Evolutionary conservation across 441 rosid genomes (phyloP).

Genomic region (Gossypium trilobum): DNA sequence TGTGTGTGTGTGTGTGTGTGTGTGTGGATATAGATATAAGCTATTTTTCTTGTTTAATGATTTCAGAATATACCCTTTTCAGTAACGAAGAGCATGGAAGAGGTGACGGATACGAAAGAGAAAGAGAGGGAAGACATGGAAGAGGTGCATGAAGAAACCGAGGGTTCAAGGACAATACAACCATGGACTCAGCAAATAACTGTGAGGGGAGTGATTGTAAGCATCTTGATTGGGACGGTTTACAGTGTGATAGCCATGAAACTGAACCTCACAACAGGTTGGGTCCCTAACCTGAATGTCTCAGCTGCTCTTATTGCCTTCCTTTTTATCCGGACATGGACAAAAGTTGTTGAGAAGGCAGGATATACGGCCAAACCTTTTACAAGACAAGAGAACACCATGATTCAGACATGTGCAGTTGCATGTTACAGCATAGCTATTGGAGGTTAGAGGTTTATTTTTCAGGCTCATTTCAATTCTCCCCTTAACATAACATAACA

Average conservation of each 20-base stretch:
- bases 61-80: not conserved
- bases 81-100: slow-evolving; percentile 21
- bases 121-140: slow-evolving; percentile 12
- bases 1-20: not conserved
- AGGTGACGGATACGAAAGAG: slow-evolving; percentile 19
- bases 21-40: too few species aligned
- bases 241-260: slow-evolving; percentile 43
- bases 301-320: slow-evolving; percentile 41
- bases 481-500: not conserved
- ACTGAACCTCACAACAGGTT: slow-evolving; percentile 36
- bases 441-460: slow-evolving; percentile 36
- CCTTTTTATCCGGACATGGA: slow-evolving; percentile 31
- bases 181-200: slow-evolving; percentile 40
- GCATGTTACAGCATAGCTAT: slow-evolving; percentile 64
- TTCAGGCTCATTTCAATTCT: not conserved
- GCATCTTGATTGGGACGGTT: slow-evolving; percentile 30
- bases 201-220: slow-evolving; percentile 29
- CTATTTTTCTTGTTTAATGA: not conserved
- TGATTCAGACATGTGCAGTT: slow-evolving; percentile 61
- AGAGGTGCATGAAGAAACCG: slow-evolving; percentile 8
- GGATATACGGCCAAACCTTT: slow-evolving; percentile 30
- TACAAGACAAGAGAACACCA: slow-evolving; percentile 40
- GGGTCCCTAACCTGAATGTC: slow-evolving; percentile 35
- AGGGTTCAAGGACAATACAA: slow-evolving; percentile 15
- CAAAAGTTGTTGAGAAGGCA: slow-evolving; percentile 31